Percentiles rank a stretch among this genome's conserved stretches.
These are phyloP conservation scores for Leccinum uliginosum DNA, from an alignment of 768 basidiomycete species.

Conservation along the genomic window DNA sequence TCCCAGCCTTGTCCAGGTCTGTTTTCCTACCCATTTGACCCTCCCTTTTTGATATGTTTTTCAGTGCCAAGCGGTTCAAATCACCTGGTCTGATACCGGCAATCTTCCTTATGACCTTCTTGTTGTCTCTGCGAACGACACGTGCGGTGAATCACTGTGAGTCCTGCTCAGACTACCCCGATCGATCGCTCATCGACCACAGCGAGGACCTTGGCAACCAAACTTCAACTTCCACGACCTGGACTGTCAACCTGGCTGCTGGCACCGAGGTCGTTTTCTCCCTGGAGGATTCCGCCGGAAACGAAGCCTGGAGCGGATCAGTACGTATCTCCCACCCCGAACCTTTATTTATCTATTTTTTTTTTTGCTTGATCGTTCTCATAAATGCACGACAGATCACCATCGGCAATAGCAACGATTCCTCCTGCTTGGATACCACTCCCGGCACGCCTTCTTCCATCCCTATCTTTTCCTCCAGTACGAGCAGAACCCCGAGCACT, in stretches of 20 bases:
- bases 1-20: conserved; percentile 52
- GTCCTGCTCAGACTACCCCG: conserved; percentile 17
- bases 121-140: conserved; percentile 46
- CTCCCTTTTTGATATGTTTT: neutral
- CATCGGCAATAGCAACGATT: conserved; percentile 32
- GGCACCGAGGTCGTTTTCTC: conserved; percentile 50
- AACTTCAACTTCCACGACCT: conserved; percentile 39
- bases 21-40: neutral
- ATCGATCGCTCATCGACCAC: conserved; percentile 5
- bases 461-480: neutral
- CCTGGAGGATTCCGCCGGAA: conserved; percentile 44
- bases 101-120: conserved; percentile 55
- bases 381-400: conserved; percentile 27
- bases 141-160: conserved; percentile 60
- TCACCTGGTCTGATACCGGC: conserved; percentile 48
- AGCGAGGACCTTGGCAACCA: conserved; percentile 63
- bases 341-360: neutral
- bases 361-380: neutral
- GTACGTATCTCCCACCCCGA: conserved; percentile 36
- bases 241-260: conserved; percentile 37
- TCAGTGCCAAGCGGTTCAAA: conserved; percentile 49
- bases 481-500: neutral
- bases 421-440: conserved; percentile 32
- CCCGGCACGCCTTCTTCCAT: conserved; percentile 11
- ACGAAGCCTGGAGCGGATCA: conserved; percentile 64